phyloP scores from a whole-genome alignment of 108 stramenopile genomes.

The Cyclostephanos invisitatus region DNA sequence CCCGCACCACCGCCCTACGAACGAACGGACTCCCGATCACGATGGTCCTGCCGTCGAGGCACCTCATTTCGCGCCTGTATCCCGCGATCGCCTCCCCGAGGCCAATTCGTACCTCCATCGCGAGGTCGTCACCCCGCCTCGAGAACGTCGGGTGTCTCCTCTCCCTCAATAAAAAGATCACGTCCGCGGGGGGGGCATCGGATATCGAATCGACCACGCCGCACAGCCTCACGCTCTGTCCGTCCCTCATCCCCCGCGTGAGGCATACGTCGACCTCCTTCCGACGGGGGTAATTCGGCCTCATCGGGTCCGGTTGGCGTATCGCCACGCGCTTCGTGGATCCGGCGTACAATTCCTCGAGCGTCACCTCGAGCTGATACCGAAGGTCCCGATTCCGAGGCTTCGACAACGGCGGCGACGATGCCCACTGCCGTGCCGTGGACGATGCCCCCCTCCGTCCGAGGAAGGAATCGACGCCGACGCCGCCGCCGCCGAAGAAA shows the following conservation, averaged over 20 bases:
- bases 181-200: conserved; percentile 69
- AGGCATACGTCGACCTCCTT: conserved; percentile 68
- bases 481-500: conserved; percentile 14
- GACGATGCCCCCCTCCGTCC: background rate
- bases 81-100: conserved; percentile 71
- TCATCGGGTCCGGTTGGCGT: conserved; percentile 48
- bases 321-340: conserved; percentile 54
- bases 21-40: conserved; percentile 38
- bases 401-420: conserved; percentile 10
- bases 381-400: conserved; percentile 63
- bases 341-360: conserved; percentile 84
- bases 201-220: conserved; percentile 73
- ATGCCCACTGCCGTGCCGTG: too few relatives aligned
- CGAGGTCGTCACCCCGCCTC: conserved; percentile 74
- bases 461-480: conserved; percentile 15
- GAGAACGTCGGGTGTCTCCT: conserved; percentile 63
- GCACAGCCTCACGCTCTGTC: conserved; percentile 58
- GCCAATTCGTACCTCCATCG: conserved; percentile 66
- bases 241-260: conserved; percentile 55
- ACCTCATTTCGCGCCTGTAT: conserved; percentile 44
- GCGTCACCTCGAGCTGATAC: conserved; percentile 73
- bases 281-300: conserved; percentile 29
- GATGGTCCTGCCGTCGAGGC: conserved; percentile 63
- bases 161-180: conserved; percentile 66
- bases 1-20: conserved; percentile 28